Base-by-base conservation (phyloP, 306 rosid genomes). In the Sindora glabra region DNA sequence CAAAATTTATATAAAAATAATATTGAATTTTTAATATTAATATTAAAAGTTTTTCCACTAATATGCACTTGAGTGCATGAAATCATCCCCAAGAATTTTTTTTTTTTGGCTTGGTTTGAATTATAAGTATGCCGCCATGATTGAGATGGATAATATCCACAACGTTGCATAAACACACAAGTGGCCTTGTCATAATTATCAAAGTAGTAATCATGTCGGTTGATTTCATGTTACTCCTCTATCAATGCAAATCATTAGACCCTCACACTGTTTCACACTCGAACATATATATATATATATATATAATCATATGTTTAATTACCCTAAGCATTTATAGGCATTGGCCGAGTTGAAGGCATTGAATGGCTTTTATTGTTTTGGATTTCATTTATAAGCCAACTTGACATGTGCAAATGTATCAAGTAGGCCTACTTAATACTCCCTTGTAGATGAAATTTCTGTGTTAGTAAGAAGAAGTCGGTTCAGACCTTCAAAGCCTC, bases 171-270 rank as follows among this genome's bases (percentile, higher is more conserved):
- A 51, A 38, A 30, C 30, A 50, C 33, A 53, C 48, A 32, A 56
- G 64, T 64, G 69, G 54, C 45, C 32, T 24, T 67, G 67, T 29
- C 53, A 73, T 75, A 22, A 80, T 75, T 59, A 69, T 61, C 37
- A 6, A 56, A n/a, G n/a, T 57, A 32, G 30, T 75, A 24, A 56
- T 54, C 63, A 56, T 84, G 78, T 69, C 56, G 37, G 69, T 62
- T 27, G 61, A 75, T 64, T 74, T 60, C 55, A 64, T 56, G 41
- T 74, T 67, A 74, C 79, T 76, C 73, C 25, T 37, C 64, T 33
- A 72, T 80, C 68, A 74, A 54, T 64, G 76, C 81, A 77, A 65
- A 77, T 80, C 72, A 79, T 79, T 69, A 71, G 32, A 57, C 50
- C 37, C 61, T 63, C 37, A 39, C 29, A 9, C 16, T 25, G 57